phyloP scores from a whole-genome alignment of 1,284 basidiomycete genomes.

The Ustilago lituana region DNA sequence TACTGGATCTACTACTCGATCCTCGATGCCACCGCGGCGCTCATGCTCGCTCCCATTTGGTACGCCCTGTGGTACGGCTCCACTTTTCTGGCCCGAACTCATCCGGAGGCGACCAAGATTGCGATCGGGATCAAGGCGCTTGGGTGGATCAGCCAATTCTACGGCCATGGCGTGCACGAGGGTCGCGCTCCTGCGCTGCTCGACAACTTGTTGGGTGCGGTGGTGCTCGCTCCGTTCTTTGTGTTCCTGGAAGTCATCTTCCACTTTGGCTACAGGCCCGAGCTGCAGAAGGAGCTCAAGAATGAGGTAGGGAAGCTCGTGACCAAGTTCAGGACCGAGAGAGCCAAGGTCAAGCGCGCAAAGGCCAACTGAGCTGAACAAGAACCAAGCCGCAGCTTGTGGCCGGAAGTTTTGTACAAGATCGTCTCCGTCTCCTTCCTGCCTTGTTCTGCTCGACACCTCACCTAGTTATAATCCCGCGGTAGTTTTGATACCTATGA shows the following conservation, averaged over 20 bases:
- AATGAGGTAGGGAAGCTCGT: conserved; percentile 53
- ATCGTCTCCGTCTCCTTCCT: too few relatives aligned
- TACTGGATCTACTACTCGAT: conserved; percentile 58
- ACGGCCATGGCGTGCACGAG: conserved; percentile 61
- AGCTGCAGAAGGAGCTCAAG: conserved; percentile 58
- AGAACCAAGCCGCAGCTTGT: not conserved
- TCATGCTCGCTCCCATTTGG: conserved; percentile 54
- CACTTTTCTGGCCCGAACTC: conserved; percentile 22
- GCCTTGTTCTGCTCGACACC: too few relatives aligned
- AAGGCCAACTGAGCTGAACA: conserved; percentile 15
- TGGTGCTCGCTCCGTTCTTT: conserved; percentile 61
- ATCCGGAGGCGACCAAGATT: conserved; percentile 37
- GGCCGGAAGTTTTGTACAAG: not conserved
- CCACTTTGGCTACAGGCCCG: conserved; percentile 54
- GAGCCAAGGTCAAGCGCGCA: conserved; percentile 26
- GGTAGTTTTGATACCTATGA: too few relatives aligned
- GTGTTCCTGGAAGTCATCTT: conserved; percentile 60
- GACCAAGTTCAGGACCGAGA: conserved; percentile 41
- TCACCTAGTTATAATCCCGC: too few relatives aligned
- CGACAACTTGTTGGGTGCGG: conserved; percentile 57
- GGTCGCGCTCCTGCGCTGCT: conserved; percentile 57
- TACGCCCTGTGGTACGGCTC: conserved; percentile 32
- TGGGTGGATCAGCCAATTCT: conserved; percentile 60
- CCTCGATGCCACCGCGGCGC: conserved; percentile 48
- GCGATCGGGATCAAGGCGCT: conserved; percentile 34